phyloP scores from a whole-genome alignment of 2,329 filamentous ascomycete species.

The Xylaria digitata region DNA sequence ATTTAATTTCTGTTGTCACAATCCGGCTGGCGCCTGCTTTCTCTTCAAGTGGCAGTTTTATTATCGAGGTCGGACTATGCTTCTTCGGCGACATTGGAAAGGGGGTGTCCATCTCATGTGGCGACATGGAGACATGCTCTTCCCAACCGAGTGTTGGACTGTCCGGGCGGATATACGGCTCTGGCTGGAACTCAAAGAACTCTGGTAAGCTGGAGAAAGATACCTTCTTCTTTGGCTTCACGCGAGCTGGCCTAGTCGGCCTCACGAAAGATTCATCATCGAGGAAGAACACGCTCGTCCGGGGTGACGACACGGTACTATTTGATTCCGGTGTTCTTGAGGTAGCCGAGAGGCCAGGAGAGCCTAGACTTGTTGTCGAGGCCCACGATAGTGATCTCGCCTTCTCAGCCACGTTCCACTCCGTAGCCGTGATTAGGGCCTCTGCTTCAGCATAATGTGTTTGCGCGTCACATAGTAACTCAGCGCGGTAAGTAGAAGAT shows the following conservation, averaged over 20 bases:
- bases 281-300: constrained; percentile 55
- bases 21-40: not conserved
- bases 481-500: constrained; percentile 59
- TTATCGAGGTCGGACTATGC: constrained; percentile 17
- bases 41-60: constrained; percentile 18
- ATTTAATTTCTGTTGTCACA: not conserved
- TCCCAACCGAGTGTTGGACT: constrained; percentile 69
- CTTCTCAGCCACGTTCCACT: constrained; percentile 54
- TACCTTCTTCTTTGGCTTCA: constrained; percentile 56
- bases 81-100: constrained; percentile 23
- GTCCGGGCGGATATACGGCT: constrained; percentile 67
- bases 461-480: constrained; percentile 63
- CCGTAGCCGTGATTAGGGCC: constrained; percentile 59
- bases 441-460: constrained; percentile 63
- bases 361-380: constrained; percentile 57
- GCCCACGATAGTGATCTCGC: constrained; percentile 53
- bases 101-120: constrained; percentile 7
- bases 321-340: constrained; percentile 60
- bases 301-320: constrained; percentile 59
- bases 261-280: constrained; percentile 38
- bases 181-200: constrained; percentile 50
- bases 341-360: constrained; percentile 60
- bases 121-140: constrained; percentile 47
- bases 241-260: constrained; percentile 23
- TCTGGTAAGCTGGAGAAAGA: constrained; percentile 55